These are phyloP conservation scores for Coemansia sp. DNA, from an alignment of 192 early-diverging fungal species.

Conservation along the genomic window DNA sequence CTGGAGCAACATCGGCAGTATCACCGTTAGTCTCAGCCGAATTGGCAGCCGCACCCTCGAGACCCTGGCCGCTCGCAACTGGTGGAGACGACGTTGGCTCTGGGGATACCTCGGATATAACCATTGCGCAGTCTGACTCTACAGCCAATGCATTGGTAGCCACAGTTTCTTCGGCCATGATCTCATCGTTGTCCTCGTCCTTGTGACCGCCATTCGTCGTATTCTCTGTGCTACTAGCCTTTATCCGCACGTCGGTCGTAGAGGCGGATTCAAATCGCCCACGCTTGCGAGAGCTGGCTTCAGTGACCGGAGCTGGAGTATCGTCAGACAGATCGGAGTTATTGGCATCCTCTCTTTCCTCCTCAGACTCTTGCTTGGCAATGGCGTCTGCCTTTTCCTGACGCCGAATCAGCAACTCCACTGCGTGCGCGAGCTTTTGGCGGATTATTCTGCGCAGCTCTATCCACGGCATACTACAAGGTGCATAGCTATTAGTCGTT, in stretches of 20 bases:
- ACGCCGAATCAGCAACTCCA: slow-evolving; percentile 23
- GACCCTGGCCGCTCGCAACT: background rate
- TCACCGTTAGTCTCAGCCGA: background rate
- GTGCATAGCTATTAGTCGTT: background rate
- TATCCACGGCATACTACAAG: slow-evolving; percentile 40
- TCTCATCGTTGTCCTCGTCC: slow-evolving; percentile 10
- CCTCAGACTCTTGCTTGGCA: background rate
- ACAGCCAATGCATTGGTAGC: background rate
- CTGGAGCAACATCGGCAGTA: background rate
- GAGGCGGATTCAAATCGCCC: background rate
- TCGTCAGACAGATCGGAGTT: slow-evolving; percentile 13
- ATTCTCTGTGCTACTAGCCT: background rate
- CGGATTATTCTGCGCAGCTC: slow-evolving; percentile 43
- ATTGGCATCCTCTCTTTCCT: slow-evolving; percentile 4
- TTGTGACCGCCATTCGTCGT: background rate
- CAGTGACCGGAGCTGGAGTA: background rate
- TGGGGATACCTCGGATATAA: background rate
- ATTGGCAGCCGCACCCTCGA: background rate
- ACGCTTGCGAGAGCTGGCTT: background rate
- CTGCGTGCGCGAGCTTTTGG: slow-evolving; percentile 37
- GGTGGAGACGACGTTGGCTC: background rate
- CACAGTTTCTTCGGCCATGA: background rate
- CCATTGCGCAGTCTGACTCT: slow-evolving; percentile 1
- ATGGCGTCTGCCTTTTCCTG: slow-evolving; percentile 16
- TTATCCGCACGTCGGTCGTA: background rate